phyloP scores from a whole-genome alignment of 495 filamentous ascomycete species.

The Daldinia loculata region DNA sequence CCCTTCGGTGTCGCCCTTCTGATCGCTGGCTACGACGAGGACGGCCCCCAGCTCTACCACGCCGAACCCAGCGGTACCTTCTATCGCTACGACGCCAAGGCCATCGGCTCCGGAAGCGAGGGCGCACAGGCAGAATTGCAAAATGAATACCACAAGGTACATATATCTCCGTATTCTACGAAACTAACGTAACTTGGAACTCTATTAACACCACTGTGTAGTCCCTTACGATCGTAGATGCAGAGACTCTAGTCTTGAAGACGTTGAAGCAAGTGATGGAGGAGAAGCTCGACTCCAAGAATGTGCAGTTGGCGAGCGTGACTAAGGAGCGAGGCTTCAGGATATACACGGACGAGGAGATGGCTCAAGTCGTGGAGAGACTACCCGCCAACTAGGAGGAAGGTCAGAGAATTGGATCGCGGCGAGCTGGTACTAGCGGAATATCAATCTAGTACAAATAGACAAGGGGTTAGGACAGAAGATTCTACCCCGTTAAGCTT shows the following conservation, averaged over 20 bases:
- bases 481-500: conserved; percentile 7
- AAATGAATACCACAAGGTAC: conserved; percentile 94
- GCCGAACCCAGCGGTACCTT: conserved; percentile 98
- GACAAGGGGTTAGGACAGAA: conserved; percentile 17
- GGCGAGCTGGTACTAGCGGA: neutral
- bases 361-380: conserved; percentile 87
- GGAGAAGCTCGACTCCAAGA: conserved; percentile 98
- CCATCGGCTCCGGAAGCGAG: conserved; percentile 95
- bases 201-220: conserved; percentile 33
- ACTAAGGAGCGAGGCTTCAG: conserved; percentile 97
- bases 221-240: conserved; percentile 91
- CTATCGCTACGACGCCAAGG: conserved; percentile 99
- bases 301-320: conserved; percentile 96
- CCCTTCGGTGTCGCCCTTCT: conserved; percentile 96
- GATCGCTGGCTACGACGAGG: conserved; percentile 97
- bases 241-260: conserved; percentile 94
- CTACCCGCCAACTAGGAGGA: conserved; percentile 61
- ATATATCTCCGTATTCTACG: neutral
- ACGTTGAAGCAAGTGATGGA: conserved; percentile 99
- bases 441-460: conserved; percentile 10
- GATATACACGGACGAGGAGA: conserved; percentile 97
- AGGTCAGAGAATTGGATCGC: neutral
- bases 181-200: neutral
- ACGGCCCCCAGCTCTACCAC: conserved; percentile 96
- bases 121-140: conserved; percentile 97